Base-by-base conservation (phyloP, 345 rosid genomes). In the Brassica juncea region DNA sequence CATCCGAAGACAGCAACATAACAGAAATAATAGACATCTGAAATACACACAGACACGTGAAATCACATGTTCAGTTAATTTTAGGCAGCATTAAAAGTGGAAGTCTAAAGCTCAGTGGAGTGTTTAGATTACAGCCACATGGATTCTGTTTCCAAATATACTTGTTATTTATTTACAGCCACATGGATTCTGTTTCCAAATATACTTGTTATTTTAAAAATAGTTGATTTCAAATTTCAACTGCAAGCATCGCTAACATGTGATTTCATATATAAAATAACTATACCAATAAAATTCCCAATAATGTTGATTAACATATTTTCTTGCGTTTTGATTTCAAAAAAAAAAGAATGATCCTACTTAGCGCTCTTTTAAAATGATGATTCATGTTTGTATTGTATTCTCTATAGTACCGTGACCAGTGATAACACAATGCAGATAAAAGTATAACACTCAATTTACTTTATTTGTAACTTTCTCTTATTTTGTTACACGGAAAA, bases 41-140 rank as follows among this genome's bases (percentile, higher is more conserved):
- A 47, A 67, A 74, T 28, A 39, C 62, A 74, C 65, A 60, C 15
- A 62, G 37, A 64, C 84, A 81, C 78, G 84, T 81, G 84, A 81
- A 67, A 77, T 61, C 84, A 81, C 81, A 81, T 76, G 84, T 65
- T 71, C 69, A 11, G 15, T 71, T 75, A 75, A 71, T 75, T 6
- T 74, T 25, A 69, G 8, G 8, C 64, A 70, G 80, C 83, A 80
- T 19, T 39, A 70, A 80, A 65, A 74, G 61, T 80, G 71, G 71
- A 62, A 62, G 61, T 69, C 60, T 52, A 25, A 1, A 61, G 14
- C 70, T 73, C 28, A 79, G 78, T 73, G 59, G 70, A 74, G 66
- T 79, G 78, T 73, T 62, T 37, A 68, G 75, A 69, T 74, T 52
- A 68, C 83, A 54, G 63, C 83, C 80, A 80, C 83, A 71, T 75